Conservation (phyloP, 257 asterid species). For the Hygrophila difformis region DNA sequence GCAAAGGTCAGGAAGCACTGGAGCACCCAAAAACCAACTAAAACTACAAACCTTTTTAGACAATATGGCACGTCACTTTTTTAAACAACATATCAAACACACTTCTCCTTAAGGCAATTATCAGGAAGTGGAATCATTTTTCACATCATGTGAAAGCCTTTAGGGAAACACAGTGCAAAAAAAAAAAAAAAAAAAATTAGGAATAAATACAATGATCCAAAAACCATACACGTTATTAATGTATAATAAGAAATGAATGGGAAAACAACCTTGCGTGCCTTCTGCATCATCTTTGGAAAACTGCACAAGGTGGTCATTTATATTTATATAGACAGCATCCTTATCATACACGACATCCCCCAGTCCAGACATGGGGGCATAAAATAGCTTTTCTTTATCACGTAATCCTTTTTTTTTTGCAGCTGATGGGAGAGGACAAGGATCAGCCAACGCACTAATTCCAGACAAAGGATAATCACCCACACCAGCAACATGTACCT, state of each 20-base stretch:
- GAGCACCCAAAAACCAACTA: too few species aligned
- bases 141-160: too few species aligned
- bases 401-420: conserved; percentile 97
- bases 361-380: conserved; percentile 98
- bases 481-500: conserved; percentile 99
- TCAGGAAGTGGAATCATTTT: too few species aligned
- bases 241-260: conserved; percentile 36
- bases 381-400: conserved; percentile 91
- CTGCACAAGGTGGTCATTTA: conserved; percentile 87
- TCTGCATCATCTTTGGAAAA: conserved; percentile 59
- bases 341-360: conserved; percentile 97
- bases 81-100: too few species aligned
- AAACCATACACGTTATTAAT: background rate
- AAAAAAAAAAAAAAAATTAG: background rate
- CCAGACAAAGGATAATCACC: conserved; percentile 77
- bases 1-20: too few species aligned
- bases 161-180: too few species aligned
- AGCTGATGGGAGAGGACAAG: conserved; percentile 97
- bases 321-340: conserved; percentile 94
- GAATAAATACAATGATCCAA: background rate
- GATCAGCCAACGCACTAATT: conserved; percentile 65
- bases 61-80: too few species aligned
- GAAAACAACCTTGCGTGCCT: conserved; percentile 24
- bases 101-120: too few species aligned
- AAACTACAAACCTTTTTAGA: too few species aligned